phyloP scores from a whole-genome alignment of 768 basidiomycete genomes.

The Mycena latifolia region DNA sequence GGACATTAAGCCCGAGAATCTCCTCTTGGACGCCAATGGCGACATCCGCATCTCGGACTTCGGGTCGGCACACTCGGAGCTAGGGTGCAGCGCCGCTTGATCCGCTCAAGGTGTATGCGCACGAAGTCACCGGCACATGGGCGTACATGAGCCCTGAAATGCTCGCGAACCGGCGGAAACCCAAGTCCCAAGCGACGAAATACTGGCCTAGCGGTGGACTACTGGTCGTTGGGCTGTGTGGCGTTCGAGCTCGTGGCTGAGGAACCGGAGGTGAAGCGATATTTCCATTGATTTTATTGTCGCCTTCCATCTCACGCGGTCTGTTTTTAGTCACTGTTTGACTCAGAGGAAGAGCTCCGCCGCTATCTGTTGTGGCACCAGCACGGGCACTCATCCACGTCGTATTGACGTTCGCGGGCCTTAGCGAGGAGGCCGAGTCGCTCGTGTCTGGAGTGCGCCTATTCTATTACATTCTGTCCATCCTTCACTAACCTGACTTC shows the following conservation, averaged over 20 bases:
- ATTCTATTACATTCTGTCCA: not conserved
- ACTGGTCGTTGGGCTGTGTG: slow-evolving; percentile 58
- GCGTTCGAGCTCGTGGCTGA: slow-evolving; percentile 51
- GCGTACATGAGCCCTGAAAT: slow-evolving; percentile 58
- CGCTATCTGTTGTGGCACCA: slow-evolving; percentile 38
- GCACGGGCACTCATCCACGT: not conserved
- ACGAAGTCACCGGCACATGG: slow-evolving; percentile 48
- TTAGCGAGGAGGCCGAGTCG: slow-evolving; percentile 39
- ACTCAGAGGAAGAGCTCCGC: slow-evolving; percentile 38
- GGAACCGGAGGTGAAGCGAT: slow-evolving; percentile 39
- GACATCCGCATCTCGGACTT: slow-evolving; percentile 59
- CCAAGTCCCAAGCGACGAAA: slow-evolving; percentile 17
- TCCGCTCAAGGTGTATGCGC: slow-evolving; percentile 32
- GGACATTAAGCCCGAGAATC: slow-evolving; percentile 78
- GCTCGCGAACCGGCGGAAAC: slow-evolving; percentile 40
- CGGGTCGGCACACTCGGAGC: slow-evolving; percentile 47
- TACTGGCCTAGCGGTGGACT: slow-evolving; percentile 53
- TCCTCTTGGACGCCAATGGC: slow-evolving; percentile 62
- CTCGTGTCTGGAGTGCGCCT: slow-evolving; percentile 49
- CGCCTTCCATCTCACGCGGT: not conserved
- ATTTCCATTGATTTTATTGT: not conserved
- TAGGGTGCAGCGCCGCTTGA: slow-evolving; percentile 29
- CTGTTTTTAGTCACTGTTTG: slow-evolving; percentile 47
- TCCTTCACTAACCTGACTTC: not conserved
- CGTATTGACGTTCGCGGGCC: slow-evolving; percentile 40